Evolutionary conservation across 306 rosid genomes (phyloP).

Genomic region (Quercus gilva): DNA sequence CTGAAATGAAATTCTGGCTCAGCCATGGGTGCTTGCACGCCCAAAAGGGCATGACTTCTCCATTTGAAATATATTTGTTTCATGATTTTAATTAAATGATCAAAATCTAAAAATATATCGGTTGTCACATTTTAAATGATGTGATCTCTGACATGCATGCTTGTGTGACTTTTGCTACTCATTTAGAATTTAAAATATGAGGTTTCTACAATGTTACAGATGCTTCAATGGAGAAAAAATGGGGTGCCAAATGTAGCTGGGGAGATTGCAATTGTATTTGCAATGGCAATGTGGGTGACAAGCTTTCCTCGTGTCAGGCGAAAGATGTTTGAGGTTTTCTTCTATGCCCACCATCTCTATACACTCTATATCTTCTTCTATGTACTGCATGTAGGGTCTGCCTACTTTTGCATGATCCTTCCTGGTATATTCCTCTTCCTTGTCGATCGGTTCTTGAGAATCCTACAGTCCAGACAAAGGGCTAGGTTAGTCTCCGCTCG

Average conservation of each 20-base stretch:
- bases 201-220: background rate
- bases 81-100: too few relatives aligned
- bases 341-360: slow-evolving; percentile 69
- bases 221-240: slow-evolving; percentile 48
- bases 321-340: slow-evolving; percentile 70
- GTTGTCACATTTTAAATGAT: too few relatives aligned
- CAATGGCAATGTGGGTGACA: slow-evolving; percentile 53
- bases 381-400: slow-evolving; percentile 53
- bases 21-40: too few relatives aligned
- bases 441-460: slow-evolving; percentile 55
- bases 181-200: background rate
- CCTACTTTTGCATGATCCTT: slow-evolving; percentile 46
- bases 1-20: too few relatives aligned
- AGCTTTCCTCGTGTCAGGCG: slow-evolving; percentile 44
- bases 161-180: too few relatives aligned
- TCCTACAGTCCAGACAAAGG: slow-evolving; percentile 52
- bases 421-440: slow-evolving; percentile 73
- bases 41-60: too few relatives aligned
- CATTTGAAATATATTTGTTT: too few relatives aligned
- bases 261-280: slow-evolving; percentile 45
- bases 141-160: too few relatives aligned
- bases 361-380: slow-evolving; percentile 53
- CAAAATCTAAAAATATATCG: too few relatives aligned
- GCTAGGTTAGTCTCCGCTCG: slow-evolving; percentile 51
- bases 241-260: slow-evolving; percentile 62